These are phyloP conservation scores for Stagonosporopsis chrysanthemi DNA, from an alignment of 2,329 filamentous ascomycete species.

Conservation along the genomic window DNA sequence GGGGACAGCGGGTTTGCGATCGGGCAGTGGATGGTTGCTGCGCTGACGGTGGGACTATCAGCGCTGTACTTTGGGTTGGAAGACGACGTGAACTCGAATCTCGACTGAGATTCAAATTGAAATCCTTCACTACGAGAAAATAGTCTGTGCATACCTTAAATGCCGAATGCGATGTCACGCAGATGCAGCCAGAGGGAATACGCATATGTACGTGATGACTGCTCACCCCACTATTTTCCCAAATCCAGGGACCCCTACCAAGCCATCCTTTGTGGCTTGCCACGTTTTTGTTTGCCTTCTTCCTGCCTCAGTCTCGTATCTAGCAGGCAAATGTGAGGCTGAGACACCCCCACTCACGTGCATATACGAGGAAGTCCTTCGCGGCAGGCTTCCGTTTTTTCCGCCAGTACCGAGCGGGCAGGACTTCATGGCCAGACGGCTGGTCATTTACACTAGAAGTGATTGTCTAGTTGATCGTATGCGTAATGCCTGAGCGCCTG, in stretches of 20 bases:
- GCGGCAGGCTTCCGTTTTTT: background rate
- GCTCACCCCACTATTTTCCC: background rate
- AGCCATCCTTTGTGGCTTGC: conserved; percentile 4
- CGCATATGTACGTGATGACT: background rate
- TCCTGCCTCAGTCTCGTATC: background rate
- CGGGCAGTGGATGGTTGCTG: conserved; percentile 27
- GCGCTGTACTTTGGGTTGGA: conserved; percentile 18
- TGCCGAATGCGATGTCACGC: background rate
- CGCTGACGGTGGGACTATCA: conserved; percentile 15
- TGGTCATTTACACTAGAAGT: too few species aligned
- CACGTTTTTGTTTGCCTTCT: conserved; percentile 18
- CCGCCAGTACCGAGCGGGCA: background rate
- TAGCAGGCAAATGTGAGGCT: conserved; percentile 21
- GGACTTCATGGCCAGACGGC: background rate
- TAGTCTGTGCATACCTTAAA: background rate
- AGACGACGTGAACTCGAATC: conserved; percentile 10
- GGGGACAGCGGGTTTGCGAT: conserved; percentile 22
- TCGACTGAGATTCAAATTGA: background rate
- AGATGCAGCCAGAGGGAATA: background rate
- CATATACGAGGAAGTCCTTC: conserved; percentile 16
- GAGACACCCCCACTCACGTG: conserved; percentile 12
- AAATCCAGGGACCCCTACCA: background rate
- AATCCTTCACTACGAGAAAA: background rate
- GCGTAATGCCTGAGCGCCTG: too few species aligned
- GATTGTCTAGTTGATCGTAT: too few species aligned